Conservation (phyloP, 1,284 basidiomycete species). For the Rhodotorula sp. region DNA sequence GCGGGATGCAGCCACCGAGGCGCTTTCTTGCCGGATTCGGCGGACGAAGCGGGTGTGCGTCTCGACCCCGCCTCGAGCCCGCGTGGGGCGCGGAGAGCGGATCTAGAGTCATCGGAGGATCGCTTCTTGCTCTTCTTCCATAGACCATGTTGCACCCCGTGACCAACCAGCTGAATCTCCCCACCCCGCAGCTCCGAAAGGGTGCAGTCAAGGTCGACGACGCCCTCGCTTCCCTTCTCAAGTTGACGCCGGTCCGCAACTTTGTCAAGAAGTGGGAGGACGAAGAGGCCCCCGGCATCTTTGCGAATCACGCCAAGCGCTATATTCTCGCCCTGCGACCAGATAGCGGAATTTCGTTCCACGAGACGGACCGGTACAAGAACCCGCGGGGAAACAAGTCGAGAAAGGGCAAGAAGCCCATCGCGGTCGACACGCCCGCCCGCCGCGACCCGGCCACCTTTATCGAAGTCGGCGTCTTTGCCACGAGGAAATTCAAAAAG, state of each 20-base stretch:
- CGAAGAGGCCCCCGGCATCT: slow-evolving; percentile 13
- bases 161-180: neutral
- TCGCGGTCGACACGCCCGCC: neutral
- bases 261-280: slow-evolving; percentile 23
- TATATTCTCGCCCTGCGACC: slow-evolving; percentile 80
- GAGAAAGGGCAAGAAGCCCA: neutral
- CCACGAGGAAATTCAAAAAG: slow-evolving; percentile 67
- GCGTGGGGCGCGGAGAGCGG: too few relatives aligned
- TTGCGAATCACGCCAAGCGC: slow-evolving; percentile 69
- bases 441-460: slow-evolving; percentile 15
- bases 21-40: too few relatives aligned
- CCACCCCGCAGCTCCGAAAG: slow-evolving; percentile 29
- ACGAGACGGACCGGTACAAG: slow-evolving; percentile 73
- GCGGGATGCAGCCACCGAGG: too few relatives aligned
- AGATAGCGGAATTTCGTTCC: slow-evolving; percentile 76
- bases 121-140: too few relatives aligned
- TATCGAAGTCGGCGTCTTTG: slow-evolving; percentile 80
- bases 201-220: slow-evolving; percentile 25
- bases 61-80: too few relatives aligned
- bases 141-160: too few relatives aligned
- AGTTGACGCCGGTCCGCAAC: slow-evolving; percentile 17
- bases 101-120: too few relatives aligned
- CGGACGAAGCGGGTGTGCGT: too few relatives aligned
- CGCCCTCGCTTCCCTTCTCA: slow-evolving; percentile 26
- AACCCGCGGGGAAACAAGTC: slow-evolving; percentile 51